These are phyloP conservation scores for Morella rubra DNA, from an alignment of 306 rosid genomes.

Conservation along the genomic window DNA sequence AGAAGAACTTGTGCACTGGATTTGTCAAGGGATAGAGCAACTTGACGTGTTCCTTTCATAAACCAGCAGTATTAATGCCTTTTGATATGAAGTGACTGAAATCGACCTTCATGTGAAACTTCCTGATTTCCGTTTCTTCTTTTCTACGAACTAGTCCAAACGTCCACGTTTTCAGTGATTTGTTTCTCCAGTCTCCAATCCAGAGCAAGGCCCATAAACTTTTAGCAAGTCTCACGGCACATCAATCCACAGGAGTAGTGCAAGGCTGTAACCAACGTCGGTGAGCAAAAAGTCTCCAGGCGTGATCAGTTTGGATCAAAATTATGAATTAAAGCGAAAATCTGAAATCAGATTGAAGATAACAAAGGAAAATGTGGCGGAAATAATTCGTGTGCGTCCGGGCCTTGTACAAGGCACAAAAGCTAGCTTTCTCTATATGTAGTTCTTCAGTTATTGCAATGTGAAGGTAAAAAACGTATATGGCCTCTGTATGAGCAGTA, in stretches of 20 bases:
- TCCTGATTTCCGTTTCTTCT: neutral
- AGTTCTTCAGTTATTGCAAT: neutral
- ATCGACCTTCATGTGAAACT: neutral
- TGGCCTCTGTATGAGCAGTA: neutral
- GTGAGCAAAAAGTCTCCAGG: neutral
- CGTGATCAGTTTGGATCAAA: neutral
- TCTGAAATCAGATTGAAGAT: neutral
- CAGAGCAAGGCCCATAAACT: neutral
- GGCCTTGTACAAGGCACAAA: no score
- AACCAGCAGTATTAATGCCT: neutral
- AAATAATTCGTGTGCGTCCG: neutral
- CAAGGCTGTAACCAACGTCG: constrained; percentile 5
- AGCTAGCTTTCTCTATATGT: no score
- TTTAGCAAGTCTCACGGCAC: neutral
- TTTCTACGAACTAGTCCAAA: neutral
- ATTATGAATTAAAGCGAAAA: neutral
- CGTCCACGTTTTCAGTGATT: neutral
- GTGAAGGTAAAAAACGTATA: neutral
- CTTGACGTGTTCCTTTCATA: neutral
- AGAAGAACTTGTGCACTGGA: neutral
- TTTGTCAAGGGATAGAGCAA: neutral
- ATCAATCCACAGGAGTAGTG: neutral
- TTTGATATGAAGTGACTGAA: neutral
- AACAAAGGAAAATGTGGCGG: neutral
- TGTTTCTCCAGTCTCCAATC: neutral